Base-by-base conservation (phyloP, 1,284 basidiomycete species). In the Rhodotorula mucilaginosa region DNA sequence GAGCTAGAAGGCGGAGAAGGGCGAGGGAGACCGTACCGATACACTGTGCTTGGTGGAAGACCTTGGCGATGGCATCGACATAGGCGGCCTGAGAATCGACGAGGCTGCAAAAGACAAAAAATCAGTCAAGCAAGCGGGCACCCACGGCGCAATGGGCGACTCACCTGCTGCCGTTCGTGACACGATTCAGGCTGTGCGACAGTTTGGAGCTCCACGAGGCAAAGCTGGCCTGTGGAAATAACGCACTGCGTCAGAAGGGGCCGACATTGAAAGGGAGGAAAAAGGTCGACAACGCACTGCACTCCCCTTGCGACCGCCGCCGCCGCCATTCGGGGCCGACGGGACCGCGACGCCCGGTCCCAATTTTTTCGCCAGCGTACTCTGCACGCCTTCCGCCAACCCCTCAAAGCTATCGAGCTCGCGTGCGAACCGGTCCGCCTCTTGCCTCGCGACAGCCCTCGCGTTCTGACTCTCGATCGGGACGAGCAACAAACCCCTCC, bases 81-180 rank as follows among this genome's bases (percentile, higher is more conserved):
- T 98, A 97, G 21, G 86, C 86, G 5, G 90, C 88, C 2, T 92
- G 91, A 29, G 92, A 93, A 80, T 97, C 93, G 66, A 93, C 85
- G 78, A 92, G 95, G 78, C n/a, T 6, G 15, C n/a, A 10, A 21
- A 21, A 58, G 31, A n/a, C 21, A 56, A 76, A 58, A 67, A 16
- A 7, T 52, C 58, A 70, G 62, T 73, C 39, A 39, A 61, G 63
- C 34, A 72, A 70, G 75, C 21, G 18, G 4, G 13, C 15, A 46
- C 13, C 26, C 18, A 48, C 23, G 18, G 13, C 2, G 60, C 19
- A 57, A 59, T 44, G 58, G 26, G 26, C 26, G n/a, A 84, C 88
- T 79, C 80, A 95, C 93, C 90, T 92, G 82, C 93, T 93, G 70
- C 89, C 90, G 75, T 89, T 93, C 54, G 92, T 92, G 78, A 97